Evolutionary conservation across 2,329 filamentous ascomycete genomes (phyloP), one percentile per base, ranked within the genome.

Genomic region (Colletotrichum sp.): DNA sequence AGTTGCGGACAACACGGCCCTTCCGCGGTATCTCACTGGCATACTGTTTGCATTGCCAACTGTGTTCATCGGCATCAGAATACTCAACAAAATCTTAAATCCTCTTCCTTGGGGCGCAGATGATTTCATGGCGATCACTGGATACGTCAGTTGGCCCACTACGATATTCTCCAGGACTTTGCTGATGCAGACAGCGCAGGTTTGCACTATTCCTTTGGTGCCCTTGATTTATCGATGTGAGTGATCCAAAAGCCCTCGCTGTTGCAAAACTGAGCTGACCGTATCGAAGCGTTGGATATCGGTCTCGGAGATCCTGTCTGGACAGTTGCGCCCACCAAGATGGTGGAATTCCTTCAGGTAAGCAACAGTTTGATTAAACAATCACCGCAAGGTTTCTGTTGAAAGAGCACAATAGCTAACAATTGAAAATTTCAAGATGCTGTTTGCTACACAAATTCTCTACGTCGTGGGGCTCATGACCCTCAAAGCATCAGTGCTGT

Each of bases 401-500:
- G 6, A 0, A 9, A 15, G 0, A 1, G n/a, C 1, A 1, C 55
- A 26, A 28, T 0, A 2, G 15, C 55, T 59, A 26, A 59, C 0
- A 30, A 18, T 18, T 10, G 15, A 30, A 2, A 66, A 5, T 2
- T 2, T 68, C 13, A 24, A 69, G 66, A 59, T 69, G 52, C 7
- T 69, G 1, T 69, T 69, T 21, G 55, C 55, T 6, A 30, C 66
- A 21, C 66, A 69, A 21, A 36, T 44, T 0, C 4, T 69, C 4
- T 69, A 69, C 1, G 2, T 69, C 1, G 15, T 32, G 2, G 66
- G 66, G 16, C 66, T 69, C 52, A 36, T 30, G 52, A 34, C 30
- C n/a, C 80, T 81, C 64, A 83, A 83, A 57, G 78, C 83, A 24
- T 81, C 82, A 26, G 79, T 84, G 4, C 65, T 85, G 3, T 82